Conservation (phyloP, 23 red algal genomes). For the Gracilariopsis chorda region DNA sequence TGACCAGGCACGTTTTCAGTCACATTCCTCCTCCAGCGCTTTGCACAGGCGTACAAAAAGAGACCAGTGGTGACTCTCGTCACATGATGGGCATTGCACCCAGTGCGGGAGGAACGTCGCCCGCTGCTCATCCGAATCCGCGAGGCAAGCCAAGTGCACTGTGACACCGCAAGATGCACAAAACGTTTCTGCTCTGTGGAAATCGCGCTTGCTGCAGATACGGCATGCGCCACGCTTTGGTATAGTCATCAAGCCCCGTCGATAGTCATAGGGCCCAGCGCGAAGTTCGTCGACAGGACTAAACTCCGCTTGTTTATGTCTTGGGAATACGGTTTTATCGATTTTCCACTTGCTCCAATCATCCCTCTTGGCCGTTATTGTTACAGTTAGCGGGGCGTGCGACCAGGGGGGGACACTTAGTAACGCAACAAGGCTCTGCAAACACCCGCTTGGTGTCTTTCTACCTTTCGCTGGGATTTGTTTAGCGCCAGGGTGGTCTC, state of each 20-base stretch:
- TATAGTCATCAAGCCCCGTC: not conserved
- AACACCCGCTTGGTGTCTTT: slow-evolving; percentile 9
- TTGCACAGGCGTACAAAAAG: not conserved
- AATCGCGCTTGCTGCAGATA: not conserved
- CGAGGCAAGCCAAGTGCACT: slow-evolving; percentile 6
- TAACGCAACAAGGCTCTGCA: slow-evolving; percentile 42
- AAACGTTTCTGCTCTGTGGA: not conserved
- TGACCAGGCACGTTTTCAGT: not conserved
- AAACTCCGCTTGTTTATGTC: slow-evolving; percentile 16
- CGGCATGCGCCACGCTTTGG: not conserved
- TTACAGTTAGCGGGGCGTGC: slow-evolving; percentile 22
- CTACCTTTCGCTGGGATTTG: not conserved
- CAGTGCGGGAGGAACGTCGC: not conserved
- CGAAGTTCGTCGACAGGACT: not conserved
- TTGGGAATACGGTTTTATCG: slow-evolving; percentile 26
- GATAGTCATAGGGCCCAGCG: slow-evolving; percentile 24
- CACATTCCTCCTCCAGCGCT: not conserved
- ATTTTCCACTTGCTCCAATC: slow-evolving; percentile 30
- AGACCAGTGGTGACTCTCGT: not conserved
- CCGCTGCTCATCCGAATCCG: not conserved
- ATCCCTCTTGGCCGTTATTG: slow-evolving; percentile 33
- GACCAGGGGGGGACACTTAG: slow-evolving; percentile 51
- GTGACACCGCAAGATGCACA: not conserved
- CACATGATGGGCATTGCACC: not conserved
- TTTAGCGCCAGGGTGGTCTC: slow-evolving; percentile 5